Evolutionary conservation across 2,329 filamentous ascomycete species (phyloP).

Genomic region (Talaromyces sp.): DNA sequence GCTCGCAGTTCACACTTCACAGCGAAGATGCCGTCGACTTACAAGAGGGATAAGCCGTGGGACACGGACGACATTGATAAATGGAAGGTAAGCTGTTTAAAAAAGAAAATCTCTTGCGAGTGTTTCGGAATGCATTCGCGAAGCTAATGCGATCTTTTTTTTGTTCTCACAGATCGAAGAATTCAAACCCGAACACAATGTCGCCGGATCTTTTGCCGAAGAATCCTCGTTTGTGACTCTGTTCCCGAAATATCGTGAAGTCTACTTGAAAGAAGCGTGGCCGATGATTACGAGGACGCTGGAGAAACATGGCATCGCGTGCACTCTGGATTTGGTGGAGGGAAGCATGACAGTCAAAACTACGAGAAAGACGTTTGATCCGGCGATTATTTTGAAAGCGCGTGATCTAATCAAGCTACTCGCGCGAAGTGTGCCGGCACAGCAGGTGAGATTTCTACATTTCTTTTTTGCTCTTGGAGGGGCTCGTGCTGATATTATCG

Average conservation of each 20-base stretch:
- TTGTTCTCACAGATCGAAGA: slow-evolving; percentile 56
- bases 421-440: slow-evolving; percentile 83
- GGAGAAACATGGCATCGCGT: slow-evolving; percentile 82
- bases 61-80: slow-evolving; percentile 97
- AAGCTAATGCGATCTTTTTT: neutral
- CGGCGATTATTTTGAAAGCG: slow-evolving; percentile 86
- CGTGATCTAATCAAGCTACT: slow-evolving; percentile 91
- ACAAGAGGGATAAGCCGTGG: slow-evolving; percentile 89
- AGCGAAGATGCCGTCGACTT: slow-evolving; percentile 71
- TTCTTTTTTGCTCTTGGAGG: neutral
- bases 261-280: slow-evolving; percentile 90
- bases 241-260: slow-evolving; percentile 95
- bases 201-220: slow-evolving; percentile 78
- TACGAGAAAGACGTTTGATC: slow-evolving; percentile 85
- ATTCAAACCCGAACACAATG: slow-evolving; percentile 82
- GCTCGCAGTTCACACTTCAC: neutral
- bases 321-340: slow-evolving; percentile 88
- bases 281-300: slow-evolving; percentile 81
- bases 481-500: neutral
- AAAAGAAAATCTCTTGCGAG: neutral
- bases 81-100: slow-evolving; percentile 61
- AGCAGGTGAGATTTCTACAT: slow-evolving; percentile 48
- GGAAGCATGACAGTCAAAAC: slow-evolving; percentile 97
- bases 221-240: slow-evolving; percentile 80
- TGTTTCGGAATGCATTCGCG: neutral